Conservation (phyloP, 208 protist genomes). For the Trypanosoma scelopori region DNA sequence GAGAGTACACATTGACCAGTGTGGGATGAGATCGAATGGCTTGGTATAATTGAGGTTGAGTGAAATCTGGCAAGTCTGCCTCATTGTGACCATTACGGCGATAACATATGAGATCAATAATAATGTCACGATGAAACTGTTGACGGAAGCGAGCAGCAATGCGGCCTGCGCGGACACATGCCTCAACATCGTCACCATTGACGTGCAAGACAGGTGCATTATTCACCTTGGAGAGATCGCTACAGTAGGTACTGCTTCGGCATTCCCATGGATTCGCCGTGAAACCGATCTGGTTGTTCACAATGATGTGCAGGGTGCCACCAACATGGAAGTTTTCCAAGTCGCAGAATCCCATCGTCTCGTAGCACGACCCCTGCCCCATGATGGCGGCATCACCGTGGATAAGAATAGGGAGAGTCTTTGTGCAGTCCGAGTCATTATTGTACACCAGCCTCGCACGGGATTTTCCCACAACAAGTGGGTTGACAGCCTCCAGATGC, state of each 20-base stretch:
- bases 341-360: conserved; percentile 95
- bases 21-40: conserved; percentile 87
- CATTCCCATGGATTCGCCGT: conserved; percentile 94
- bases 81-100: conserved; percentile 97
- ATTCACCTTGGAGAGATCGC: conserved; percentile 95
- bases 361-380: conserved; percentile 97
- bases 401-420: conserved; percentile 90
- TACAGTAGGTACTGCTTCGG: conserved; percentile 95
- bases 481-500: conserved; percentile 98
- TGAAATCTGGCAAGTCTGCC: conserved; percentile 96
- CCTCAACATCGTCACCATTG: conserved; percentile 97
- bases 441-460: conserved; percentile 92
- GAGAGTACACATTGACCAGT: conserved; percentile 90
- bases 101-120: conserved; percentile 98
- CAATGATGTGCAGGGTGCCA: conserved; percentile 98
- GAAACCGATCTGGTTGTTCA: conserved; percentile 99
- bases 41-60: conserved; percentile 95
- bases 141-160: conserved; percentile 93
- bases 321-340: conserved; percentile 95
- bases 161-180: conserved; percentile 86
- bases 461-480: conserved; percentile 97
- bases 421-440: conserved; percentile 70
- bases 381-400: conserved; percentile 98
- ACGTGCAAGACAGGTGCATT: conserved; percentile 97
- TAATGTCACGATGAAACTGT: conserved; percentile 93